These are phyloP conservation scores for Russula vinacea DNA, from an alignment of 768 basidiomycete species.

Conservation along the genomic window DNA sequence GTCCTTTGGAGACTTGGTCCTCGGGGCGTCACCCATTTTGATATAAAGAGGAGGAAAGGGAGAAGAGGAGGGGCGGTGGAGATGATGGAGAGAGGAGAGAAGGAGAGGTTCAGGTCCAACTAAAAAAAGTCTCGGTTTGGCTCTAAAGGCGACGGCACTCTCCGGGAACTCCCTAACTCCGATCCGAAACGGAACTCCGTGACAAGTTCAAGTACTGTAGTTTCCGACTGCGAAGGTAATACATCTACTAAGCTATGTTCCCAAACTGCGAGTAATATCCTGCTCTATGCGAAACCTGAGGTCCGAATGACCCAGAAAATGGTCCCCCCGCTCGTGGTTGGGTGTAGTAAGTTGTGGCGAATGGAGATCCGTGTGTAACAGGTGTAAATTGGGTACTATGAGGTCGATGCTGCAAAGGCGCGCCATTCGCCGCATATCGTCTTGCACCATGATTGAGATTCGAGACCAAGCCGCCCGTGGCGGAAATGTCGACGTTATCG, in stretches of 20 bases:
- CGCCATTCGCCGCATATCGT: slow-evolving; percentile 26
- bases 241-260: slow-evolving; percentile 17
- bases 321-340: slow-evolving; percentile 9
- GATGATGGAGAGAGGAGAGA: slow-evolving; percentile 40
- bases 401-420: slow-evolving; percentile 21
- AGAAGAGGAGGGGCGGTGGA: slow-evolving; percentile 54
- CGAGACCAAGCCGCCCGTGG: slow-evolving; percentile 18
- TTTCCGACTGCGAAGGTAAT: background rate
- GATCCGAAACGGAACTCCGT: slow-evolving; percentile 24
- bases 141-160: slow-evolving; percentile 40
- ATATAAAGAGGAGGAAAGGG: slow-evolving; percentile 39
- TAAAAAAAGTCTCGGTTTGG: slow-evolving; percentile 46
- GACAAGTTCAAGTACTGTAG: background rate
- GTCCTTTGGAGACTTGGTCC: slow-evolving; percentile 85
- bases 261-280: slow-evolving; percentile 24
- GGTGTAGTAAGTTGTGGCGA: slow-evolving; percentile 20
- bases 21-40: slow-evolving; percentile 82
- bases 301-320: slow-evolving; percentile 21
- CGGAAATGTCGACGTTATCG: slow-evolving; percentile 27
- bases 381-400: slow-evolving; percentile 15
- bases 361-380: slow-evolving; percentile 14
- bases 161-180: slow-evolving; percentile 36
- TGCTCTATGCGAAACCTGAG: slow-evolving; percentile 25
- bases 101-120: slow-evolving; percentile 39
- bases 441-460: slow-evolving; percentile 27